A percentile compares a stretch with the other conserved stretches of the same genome.
Evolutionary conservation across 2,329 filamentous ascomycete species (phyloP).

Genomic region (Neonectria sp.): DNA sequence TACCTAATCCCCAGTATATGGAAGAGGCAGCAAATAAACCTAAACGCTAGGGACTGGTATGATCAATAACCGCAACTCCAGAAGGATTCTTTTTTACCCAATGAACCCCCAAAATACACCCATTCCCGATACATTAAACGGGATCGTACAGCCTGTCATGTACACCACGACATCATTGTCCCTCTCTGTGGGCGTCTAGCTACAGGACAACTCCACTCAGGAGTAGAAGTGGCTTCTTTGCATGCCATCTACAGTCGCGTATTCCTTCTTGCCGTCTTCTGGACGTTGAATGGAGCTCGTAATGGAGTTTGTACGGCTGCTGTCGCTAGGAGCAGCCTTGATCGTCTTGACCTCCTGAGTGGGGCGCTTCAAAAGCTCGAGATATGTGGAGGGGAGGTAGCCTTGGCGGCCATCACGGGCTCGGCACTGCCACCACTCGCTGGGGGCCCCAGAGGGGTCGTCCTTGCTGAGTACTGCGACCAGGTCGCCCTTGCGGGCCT

Average conservation of each 20-base stretch:
- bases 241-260: conserved; percentile 68
- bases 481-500: conserved; percentile 94
- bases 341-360: conserved; percentile 67
- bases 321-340: conserved; percentile 64
- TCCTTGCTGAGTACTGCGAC: conserved; percentile 94
- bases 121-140: conserved; percentile 28
- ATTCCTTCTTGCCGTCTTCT: conserved; percentile 65
- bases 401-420: conserved; percentile 91
- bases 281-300: conserved; percentile 59
- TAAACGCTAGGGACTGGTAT: conserved; percentile 46
- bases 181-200: conserved; percentile 7
- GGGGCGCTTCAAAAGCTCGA: conserved; percentile 79
- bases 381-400: conserved; percentile 91
- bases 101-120: conserved; percentile 43
- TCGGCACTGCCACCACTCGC: conserved; percentile 97
- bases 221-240: conserved; percentile 73
- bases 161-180: conserved; percentile 23
- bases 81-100: conserved; percentile 43
- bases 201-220: conserved; percentile 47
- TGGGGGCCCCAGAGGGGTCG: conserved; percentile 91
- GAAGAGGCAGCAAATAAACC: conserved; percentile 27
- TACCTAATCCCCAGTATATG: conserved; percentile 26
- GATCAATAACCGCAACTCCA: conserved; percentile 44
- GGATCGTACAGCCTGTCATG: conserved; percentile 40
- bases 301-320: conserved; percentile 64